These are phyloP conservation scores for Elongisporangium senticosum DNA, from an alignment of 352 stramenopile species.

Conservation along the genomic window DNA sequence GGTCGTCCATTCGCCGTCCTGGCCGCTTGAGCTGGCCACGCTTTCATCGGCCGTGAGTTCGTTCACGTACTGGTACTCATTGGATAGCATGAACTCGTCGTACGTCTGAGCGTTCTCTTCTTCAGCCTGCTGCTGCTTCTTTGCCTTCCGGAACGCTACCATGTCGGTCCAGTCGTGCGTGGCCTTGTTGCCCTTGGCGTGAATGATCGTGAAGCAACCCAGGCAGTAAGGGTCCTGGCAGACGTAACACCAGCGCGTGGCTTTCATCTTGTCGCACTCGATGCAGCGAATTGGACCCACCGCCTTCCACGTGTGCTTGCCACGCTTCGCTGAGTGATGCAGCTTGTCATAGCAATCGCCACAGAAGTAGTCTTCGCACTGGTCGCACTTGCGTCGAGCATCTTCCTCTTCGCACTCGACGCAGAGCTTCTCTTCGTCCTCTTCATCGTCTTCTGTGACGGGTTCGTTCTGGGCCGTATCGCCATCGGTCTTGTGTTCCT, in stretches of 20 bases:
- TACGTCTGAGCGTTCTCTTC: conserved; percentile 69
- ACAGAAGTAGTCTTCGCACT: conserved; percentile 80
- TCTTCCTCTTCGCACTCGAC: conserved; percentile 79
- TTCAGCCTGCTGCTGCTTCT: conserved; percentile 26
- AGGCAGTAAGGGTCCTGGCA: conserved; percentile 80
- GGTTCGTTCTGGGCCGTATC: conserved; percentile 4
- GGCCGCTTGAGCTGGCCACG: not conserved
- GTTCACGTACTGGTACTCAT: conserved; percentile 75
- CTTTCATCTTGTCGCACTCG: conserved; percentile 83
- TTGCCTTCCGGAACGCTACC: conserved; percentile 45
- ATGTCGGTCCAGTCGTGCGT: conserved; percentile 69
- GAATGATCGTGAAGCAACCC: conserved; percentile 78
- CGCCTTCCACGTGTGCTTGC: conserved; percentile 72
- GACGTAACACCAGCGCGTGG: conserved; percentile 65
- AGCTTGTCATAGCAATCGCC: conserved; percentile 70
- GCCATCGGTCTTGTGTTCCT: conserved; percentile 12
- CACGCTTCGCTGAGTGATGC: conserved; percentile 63
- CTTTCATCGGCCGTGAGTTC: conserved; percentile 25
- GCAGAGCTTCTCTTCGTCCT: conserved; percentile 61
- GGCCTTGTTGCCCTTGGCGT: conserved; percentile 76
- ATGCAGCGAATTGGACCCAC: conserved; percentile 74
- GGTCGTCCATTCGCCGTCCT: conserved; percentile 42
- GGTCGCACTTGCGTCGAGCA: conserved; percentile 50
- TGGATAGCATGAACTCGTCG: conserved; percentile 66
- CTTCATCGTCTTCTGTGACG: conserved; percentile 18